Base-by-base conservation (phyloP, 805 yeast species). In the Lachancea sp. region DNA sequence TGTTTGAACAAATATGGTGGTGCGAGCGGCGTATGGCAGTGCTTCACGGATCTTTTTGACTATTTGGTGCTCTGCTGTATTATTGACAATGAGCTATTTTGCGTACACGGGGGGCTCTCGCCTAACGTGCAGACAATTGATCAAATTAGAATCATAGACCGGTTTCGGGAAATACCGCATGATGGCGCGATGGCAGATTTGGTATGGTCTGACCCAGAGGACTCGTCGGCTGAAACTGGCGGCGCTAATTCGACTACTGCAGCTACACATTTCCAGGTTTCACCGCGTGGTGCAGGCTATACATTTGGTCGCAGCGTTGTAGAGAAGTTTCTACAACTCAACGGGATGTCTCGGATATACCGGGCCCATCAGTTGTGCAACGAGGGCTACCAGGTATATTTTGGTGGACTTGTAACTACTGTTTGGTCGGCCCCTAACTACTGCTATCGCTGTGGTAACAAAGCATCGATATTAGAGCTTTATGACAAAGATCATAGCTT, bases 121-220 rank as follows among this genome's bases (percentile, higher is more conserved):
- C 99, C 99, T 0, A 85, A 88, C 47, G 86, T 95, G 34, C 97
- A 90, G 56, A 84, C 92, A 6, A 73, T 92, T 17, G 97, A 92
- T 58, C 97, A 94, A 49, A 86, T 92, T 38, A 72, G 83, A 47
- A 79, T 92, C 12, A 80, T 94, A 7, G 98, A 92, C 62, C 62
- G 99, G 44, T 90, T 88, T 58, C 77, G 80, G 49, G 99, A 92
- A 60, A 87, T 94, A 9, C 99, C 99, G 0, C 98, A 94, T 52
- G 98, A 92, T 60, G 99, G 99, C 0, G 95, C 97, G 12, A 92
- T 92, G 97, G 98, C 98, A 1, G 99, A 92, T 61, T 68, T 92
- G 37, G 97, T 92, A 15, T 92, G 99, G 99, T 81, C 92, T 17
- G 99, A 92, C 57, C 99, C 99, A 0, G 97, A 94, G 61, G 83